Base-by-base conservation (phyloP, 176 grass and related monocot species). In the Eremochloa ophiuroides region DNA sequence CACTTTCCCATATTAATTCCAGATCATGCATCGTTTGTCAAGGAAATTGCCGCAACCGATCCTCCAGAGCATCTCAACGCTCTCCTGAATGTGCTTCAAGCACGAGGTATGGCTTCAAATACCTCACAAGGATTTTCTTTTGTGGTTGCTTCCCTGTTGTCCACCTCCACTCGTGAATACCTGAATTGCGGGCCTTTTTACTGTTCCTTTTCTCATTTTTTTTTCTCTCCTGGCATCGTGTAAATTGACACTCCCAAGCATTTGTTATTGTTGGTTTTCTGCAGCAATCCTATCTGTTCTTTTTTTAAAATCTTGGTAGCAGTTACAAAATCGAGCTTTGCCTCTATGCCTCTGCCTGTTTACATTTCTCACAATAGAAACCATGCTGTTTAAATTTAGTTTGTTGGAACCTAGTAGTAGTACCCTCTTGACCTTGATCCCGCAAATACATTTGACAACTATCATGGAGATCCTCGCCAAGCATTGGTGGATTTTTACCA, bases 11-110 rank as follows among this genome's bases (percentile, higher is more conserved):
- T 26, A 18, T 61, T 30, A 23, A 87, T 76, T 83, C 12, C 88
- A 98, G 96, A 91, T 69, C 93, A 95, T 78, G 85, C 77, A 22
- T 89, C 88, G 0, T 98, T 95, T 35, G 53, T 98, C 42, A 93
- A 95, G 58, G 93, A 98, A 74, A 56, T 98, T 25, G 96, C 96
- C 2, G 82, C 61, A 37, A 82, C 90, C 0, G 88, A 88, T 14
- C 88, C 96, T 7, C 96, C 96, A 6, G 90, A 98, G 34, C 88
- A 91, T 86, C 91, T 95, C 14, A 75, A 86, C 33, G 91, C 82
- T 75, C 86, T 98, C 27, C 65, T 98, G 71, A 86, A 89, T 76
- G 90, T 98, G 61, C 96, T 98, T 51, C 93, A 93, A 13, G 80
- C 88, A 72, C 86, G 87, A 91, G 96, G 96, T 98, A 87, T 0